Conservation (phyloP, 2,329 filamentous ascomycete species). For the Phialophora chinensis region DNA sequence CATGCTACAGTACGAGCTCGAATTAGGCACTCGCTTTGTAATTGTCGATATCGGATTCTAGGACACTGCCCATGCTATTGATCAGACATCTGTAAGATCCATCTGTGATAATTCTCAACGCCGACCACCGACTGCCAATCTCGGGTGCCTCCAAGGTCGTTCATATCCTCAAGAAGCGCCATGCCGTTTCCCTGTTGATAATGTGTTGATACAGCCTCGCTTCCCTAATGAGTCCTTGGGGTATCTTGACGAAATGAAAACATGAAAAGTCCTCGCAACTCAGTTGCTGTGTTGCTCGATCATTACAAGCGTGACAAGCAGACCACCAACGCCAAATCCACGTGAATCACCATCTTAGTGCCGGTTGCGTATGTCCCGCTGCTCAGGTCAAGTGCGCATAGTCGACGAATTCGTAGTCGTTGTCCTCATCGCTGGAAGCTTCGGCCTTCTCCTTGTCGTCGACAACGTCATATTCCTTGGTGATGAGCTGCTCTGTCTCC, state of each 20-base stretch:
- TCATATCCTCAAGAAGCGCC: conserved; percentile 66
- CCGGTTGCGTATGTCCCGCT: not conserved
- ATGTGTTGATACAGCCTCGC: conserved; percentile 31
- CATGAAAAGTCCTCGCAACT: conserved; percentile 19
- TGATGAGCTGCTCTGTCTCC: conserved; percentile 66
- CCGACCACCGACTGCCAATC: conserved; percentile 9
- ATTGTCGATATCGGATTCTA: conserved; percentile 1
- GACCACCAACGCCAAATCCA: conserved; percentile 18
- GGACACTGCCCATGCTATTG: conserved; percentile 8
- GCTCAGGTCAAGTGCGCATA: conserved; percentile 41
- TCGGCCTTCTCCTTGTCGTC: conserved; percentile 48
- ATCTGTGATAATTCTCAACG: conserved; percentile 8
- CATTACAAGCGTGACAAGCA: conserved; percentile 18
- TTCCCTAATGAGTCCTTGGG: conserved; percentile 41
- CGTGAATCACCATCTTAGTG: not conserved
- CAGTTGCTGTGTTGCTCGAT: conserved; percentile 8
- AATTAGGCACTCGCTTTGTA: not conserved
- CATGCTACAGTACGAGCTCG: conserved; percentile 23
- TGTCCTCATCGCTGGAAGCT: conserved; percentile 45
- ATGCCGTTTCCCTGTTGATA: conserved; percentile 24
- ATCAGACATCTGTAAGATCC: not conserved
- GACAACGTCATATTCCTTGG: conserved; percentile 64
- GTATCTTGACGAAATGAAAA: conserved; percentile 36
- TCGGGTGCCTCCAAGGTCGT: conserved; percentile 48
- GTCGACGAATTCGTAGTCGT: conserved; percentile 53